Conservation (phyloP, 2,329 filamentous ascomycete genomes). For the Beauveria scarabaeidicola region DNA sequence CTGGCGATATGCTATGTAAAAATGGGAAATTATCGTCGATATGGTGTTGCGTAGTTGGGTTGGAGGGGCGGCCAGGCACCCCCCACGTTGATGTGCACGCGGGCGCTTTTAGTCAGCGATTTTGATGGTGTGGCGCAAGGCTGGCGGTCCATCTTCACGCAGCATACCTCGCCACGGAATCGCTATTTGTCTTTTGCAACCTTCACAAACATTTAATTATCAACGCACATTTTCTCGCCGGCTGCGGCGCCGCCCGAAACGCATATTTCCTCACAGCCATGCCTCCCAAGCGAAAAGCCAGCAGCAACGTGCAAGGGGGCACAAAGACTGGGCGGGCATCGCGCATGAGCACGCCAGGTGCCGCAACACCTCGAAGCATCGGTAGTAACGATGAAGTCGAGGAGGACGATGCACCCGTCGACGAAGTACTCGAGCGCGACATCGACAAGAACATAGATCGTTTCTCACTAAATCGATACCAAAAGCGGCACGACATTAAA, state of each 20-base stretch:
- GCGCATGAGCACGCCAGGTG: slow-evolving; percentile 51
- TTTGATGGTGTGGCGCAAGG: not conserved
- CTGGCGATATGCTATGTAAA: not conserved
- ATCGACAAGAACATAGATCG: slow-evolving; percentile 52
- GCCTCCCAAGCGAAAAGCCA: slow-evolving; percentile 65
- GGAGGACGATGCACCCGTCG: slow-evolving; percentile 41
- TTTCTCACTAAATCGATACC: slow-evolving; percentile 47
- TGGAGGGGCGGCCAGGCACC: slow-evolving; percentile 1
- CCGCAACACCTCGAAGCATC: slow-evolving; percentile 50
- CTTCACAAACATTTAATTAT: not conserved
- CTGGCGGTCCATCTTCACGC: not conserved
- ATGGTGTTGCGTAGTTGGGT: not conserved
- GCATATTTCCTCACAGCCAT: slow-evolving; percentile 30
- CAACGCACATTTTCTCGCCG: not conserved
- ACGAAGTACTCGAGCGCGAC: slow-evolving; percentile 44
- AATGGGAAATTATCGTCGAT: not conserved
- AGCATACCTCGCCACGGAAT: not conserved
- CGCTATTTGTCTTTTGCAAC: not conserved
- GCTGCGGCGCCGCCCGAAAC: not conserved
- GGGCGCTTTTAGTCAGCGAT: slow-evolving; percentile 1
- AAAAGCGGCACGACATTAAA: slow-evolving; percentile 34
- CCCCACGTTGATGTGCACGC: not conserved
- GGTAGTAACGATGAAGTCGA: slow-evolving; percentile 43
- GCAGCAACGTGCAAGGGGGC: slow-evolving; percentile 35
- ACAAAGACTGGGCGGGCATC: slow-evolving; percentile 50